A percentile compares a stretch with the other conserved stretches of the same genome.
phyloP scores from a whole-genome alignment of 148 eudicot species.

The Mesembryanthemum crystallinum region DNA sequence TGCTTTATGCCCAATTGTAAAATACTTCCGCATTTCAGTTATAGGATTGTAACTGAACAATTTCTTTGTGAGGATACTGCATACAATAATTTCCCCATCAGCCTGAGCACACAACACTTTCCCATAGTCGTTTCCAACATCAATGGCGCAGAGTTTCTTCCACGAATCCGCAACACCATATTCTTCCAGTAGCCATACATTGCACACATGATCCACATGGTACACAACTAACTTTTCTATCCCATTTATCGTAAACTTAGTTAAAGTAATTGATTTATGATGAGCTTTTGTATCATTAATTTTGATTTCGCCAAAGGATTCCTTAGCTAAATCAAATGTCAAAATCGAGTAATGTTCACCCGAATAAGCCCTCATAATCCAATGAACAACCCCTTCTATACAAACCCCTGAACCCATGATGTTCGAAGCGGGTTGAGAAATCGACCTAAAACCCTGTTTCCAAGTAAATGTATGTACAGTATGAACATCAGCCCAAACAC shows the following conservation, averaged over 20 bases:
- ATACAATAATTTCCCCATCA: neutral
- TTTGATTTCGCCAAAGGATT: conserved; percentile 1
- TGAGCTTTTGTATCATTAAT: neutral
- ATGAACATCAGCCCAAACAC: conserved; percentile 17
- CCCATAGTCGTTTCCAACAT: neutral
- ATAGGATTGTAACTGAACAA: neutral
- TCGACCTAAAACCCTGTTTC: neutral
- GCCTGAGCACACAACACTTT: conserved; percentile 6
- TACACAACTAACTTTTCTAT: conserved; percentile 15
- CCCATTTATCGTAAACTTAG: neutral
- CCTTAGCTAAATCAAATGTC: conserved; percentile 15
- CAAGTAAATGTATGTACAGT: neutral
- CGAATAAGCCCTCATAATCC: conserved; percentile 7
- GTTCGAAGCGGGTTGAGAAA: neutral
- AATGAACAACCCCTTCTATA: conserved; percentile 11
- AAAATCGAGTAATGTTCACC: neutral
- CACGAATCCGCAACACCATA: conserved; percentile 19
- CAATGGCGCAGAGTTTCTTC: conserved; percentile 3
- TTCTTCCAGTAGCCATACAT: conserved; percentile 23
- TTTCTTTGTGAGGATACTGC: neutral
- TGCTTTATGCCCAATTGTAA: neutral
- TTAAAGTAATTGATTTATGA: neutral
- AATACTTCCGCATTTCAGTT: no score
- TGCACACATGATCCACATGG: neutral
- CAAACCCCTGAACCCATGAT: conserved; percentile 18